Percentiles rank a stretch among this genome's conserved stretches.
These are phyloP conservation scores for Rhodamnia rubescens DNA, from an alignment of 345 rosid species.

Conservation along the genomic window DNA sequence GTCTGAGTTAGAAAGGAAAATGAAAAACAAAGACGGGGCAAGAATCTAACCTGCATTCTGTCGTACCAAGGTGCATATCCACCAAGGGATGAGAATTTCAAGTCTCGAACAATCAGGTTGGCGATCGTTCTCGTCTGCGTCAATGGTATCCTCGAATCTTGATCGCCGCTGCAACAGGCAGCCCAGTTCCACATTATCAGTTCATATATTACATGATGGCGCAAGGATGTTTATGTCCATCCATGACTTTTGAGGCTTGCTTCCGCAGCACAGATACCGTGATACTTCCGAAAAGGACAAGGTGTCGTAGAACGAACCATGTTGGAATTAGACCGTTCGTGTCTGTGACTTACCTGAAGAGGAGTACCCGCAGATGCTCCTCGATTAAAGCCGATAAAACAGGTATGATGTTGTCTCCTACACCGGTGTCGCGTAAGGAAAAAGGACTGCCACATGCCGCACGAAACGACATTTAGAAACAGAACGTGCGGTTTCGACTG, in stretches of 20 bases:
- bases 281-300: not conserved
- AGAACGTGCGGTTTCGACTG: not conserved
- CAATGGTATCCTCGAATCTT: not conserved
- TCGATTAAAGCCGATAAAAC: not conserved
- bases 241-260: not conserved
- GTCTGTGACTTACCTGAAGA: not conserved
- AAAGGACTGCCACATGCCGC: not conserved
- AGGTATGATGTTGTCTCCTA: not conserved
- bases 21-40: not conserved
- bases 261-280: not conserved
- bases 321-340: not conserved
- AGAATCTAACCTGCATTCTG: not conserved
- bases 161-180: not conserved
- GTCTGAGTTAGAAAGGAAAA: not conserved
- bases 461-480: not conserved
- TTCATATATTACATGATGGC: no score
- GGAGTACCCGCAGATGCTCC: not conserved
- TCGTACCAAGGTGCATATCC: not conserved
- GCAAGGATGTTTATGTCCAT: no score
- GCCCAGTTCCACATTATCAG: no score
- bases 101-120: not conserved
- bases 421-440: not conserved
- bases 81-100: not conserved
- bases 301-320: not conserved
- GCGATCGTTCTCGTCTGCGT: not conserved